These are phyloP conservation scores for Fraxinus xanthoxyloides DNA, from an alignment of 305 asterid species.

Conservation along the genomic window DNA sequence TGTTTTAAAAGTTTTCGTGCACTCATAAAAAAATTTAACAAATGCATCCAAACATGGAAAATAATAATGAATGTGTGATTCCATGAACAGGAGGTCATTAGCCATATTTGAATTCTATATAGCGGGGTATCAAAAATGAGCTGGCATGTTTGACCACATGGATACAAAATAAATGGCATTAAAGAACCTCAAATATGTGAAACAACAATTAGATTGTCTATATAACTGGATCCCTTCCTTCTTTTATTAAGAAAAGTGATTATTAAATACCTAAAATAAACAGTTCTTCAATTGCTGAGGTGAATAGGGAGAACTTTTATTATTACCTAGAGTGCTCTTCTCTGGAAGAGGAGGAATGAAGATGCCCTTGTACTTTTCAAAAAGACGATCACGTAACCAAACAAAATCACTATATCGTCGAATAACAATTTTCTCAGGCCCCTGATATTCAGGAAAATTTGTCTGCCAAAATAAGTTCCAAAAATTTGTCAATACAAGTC, in stretches of 20 bases:
- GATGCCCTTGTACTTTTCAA: conserved; percentile 88
- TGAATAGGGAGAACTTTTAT: conserved; percentile 13
- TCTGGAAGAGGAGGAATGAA: conserved; percentile 99
- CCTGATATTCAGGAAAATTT: conserved; percentile 79
- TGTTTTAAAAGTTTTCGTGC: neutral
- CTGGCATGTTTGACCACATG: neutral
- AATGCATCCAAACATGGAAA: neutral
- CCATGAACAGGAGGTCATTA: neutral
- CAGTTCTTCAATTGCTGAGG: conserved; percentile 14
- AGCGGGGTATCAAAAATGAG: neutral
- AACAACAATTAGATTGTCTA: neutral
- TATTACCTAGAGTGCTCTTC: conserved; percentile 96
- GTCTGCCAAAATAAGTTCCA: conserved; percentile 52
- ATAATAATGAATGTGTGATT: neutral
- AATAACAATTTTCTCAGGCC: conserved; percentile 90
- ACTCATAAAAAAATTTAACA: neutral
- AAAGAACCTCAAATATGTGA: neutral
- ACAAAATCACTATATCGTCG: conserved; percentile 92
- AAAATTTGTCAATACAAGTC: conserved; percentile 11
- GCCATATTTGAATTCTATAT: neutral
- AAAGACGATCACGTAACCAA: conserved; percentile 91
- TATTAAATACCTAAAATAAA: neutral
- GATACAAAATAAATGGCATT: no score
- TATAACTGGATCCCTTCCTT: neutral
- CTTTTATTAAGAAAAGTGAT: neutral